These are phyloP conservation scores for Leptomonas seymouri DNA, from an alignment of 208 protist species.

Conservation along the genomic window DNA sequence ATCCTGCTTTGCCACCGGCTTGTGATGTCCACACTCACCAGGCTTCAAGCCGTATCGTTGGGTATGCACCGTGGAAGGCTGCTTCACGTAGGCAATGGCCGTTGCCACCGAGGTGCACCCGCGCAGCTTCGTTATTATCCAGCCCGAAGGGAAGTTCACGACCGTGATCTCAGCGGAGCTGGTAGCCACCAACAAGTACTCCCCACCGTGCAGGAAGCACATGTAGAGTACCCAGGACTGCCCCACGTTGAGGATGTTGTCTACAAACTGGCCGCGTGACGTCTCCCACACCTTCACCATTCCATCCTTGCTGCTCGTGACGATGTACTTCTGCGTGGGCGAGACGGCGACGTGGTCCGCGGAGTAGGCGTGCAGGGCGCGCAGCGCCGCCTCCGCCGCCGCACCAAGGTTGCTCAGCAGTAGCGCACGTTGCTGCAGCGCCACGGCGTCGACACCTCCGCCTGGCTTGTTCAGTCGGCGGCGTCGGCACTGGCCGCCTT, in stretches of 20 bases:
- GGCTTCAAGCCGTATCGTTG: conserved; percentile 76
- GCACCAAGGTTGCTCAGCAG: conserved; percentile 26
- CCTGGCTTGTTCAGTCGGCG: conserved; percentile 11
- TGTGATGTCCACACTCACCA: conserved; percentile 74
- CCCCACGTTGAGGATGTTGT: conserved; percentile 74
- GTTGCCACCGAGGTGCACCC: conserved; percentile 71
- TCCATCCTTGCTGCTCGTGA: conserved; percentile 81
- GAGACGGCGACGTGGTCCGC: conserved; percentile 69
- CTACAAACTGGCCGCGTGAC: conserved; percentile 51
- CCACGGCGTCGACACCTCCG: conserved; percentile 13
- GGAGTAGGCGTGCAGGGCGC: conserved; percentile 57
- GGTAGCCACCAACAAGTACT: conserved; percentile 79
- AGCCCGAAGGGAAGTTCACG: conserved; percentile 61
- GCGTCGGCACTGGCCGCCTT: conserved; percentile 10
- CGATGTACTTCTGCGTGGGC: conserved; percentile 38
- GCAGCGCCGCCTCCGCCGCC: conserved; percentile 51
- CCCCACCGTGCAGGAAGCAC: conserved; percentile 68
- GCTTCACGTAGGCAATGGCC: conserved; percentile 53
- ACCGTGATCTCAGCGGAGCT: conserved; percentile 85
- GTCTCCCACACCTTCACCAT: conserved; percentile 82
- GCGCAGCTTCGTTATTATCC: conserved; percentile 76
- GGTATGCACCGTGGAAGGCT: conserved; percentile 53
- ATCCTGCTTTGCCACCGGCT: conserved; percentile 8
- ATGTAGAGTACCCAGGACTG: conserved; percentile 75
- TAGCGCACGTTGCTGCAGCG: conserved; percentile 25